Percentiles rank a stretch among this genome's conserved stretches.
These are phyloP conservation scores for Dactylellina cionopaga DNA, from an alignment of 2,329 filamentous ascomycete genomes.

Conservation along the genomic window DNA sequence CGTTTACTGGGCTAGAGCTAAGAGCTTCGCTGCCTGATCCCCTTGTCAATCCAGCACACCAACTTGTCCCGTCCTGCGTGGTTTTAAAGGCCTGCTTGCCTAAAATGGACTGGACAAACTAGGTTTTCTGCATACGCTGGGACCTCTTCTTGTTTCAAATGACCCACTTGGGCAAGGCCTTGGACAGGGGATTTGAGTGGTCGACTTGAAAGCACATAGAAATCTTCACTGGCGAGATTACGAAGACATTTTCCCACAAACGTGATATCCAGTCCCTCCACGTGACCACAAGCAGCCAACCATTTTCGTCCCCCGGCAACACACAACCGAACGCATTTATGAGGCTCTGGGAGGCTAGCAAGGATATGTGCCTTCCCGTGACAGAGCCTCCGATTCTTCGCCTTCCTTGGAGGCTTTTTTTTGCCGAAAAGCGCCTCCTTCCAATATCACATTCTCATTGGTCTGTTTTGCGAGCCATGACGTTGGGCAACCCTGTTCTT, in stretches of 20 bases:
- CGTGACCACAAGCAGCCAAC: slow-evolving; percentile 7
- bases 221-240: slow-evolving; percentile 22
- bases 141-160: slow-evolving; percentile 53
- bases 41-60: slow-evolving; percentile 23
- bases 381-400: slow-evolving; percentile 38
- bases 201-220: background rate
- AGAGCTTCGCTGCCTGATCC: slow-evolving; percentile 8
- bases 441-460: slow-evolving; percentile 1
- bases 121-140: slow-evolving; percentile 49
- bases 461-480: slow-evolving; percentile 38
- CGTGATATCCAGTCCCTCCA: background rate
- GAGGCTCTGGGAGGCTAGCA: slow-evolving; percentile 50
- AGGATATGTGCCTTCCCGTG: slow-evolving; percentile 35
- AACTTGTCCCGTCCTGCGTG: slow-evolving; percentile 31
- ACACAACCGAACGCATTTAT: slow-evolving; percentile 31
- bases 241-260: background rate
- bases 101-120: slow-evolving; percentile 40
- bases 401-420: slow-evolving; percentile 36
- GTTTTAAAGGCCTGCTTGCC: slow-evolving; percentile 48
- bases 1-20: no score
- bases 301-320: slow-evolving; percentile 29
- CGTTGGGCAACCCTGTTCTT: slow-evolving; percentile 16
- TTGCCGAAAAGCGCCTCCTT: slow-evolving; percentile 34
- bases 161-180: slow-evolving; percentile 36
- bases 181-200: slow-evolving; percentile 9